phyloP scores from a whole-genome alignment of 2,329 filamentous ascomycete species.

The Fusarium continuum region DNA sequence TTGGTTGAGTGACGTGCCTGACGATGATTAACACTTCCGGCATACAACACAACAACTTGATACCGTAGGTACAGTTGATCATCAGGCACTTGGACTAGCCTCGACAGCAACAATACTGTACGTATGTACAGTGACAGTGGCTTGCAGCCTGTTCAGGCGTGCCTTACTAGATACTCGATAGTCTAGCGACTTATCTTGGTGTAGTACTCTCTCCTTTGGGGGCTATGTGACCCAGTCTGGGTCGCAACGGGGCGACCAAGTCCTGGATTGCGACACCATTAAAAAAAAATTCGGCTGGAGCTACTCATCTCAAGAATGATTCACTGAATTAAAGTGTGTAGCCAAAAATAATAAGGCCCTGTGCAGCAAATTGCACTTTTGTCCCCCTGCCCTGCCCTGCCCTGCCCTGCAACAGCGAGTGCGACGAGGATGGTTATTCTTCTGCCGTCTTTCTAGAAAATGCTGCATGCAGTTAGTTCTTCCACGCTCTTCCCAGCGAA shows the following conservation, averaged over 20 bases:
- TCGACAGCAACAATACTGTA: background rate
- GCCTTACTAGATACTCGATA: slow-evolving; percentile 30
- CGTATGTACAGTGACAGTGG: too few relatives aligned
- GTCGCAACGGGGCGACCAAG: slow-evolving; percentile 1
- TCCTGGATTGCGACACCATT: slow-evolving; percentile 27
- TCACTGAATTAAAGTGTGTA: slow-evolving; percentile 8
- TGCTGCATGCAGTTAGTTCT: slow-evolving; percentile 32
- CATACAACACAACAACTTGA: slow-evolving; percentile 13
- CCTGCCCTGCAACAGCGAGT: too few relatives aligned
- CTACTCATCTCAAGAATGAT: slow-evolving; percentile 16
- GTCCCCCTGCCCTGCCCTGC: slow-evolving; percentile 36
- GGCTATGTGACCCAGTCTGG: slow-evolving; percentile 7
- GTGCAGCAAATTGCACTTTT: slow-evolving; percentile 32
- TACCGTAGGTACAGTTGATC: slow-evolving; percentile 17
- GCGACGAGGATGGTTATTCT: slow-evolving; percentile 25
- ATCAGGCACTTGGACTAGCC: slow-evolving; percentile 12
- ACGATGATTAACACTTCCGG: slow-evolving; percentile 15
- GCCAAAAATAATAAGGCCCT: slow-evolving; percentile 23
- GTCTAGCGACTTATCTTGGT: background rate
- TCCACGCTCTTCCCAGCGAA: too few relatives aligned
- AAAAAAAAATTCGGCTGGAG: slow-evolving; percentile 8
- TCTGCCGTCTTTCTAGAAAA: slow-evolving; percentile 49
- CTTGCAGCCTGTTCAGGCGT: slow-evolving; percentile 18
- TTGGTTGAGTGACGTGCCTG: slow-evolving; percentile 21
- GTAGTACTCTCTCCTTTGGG: slow-evolving; percentile 3